Conservation (phyloP, 1,139 yeast genomes). For the Arxiozyma slooffiae region DNA sequence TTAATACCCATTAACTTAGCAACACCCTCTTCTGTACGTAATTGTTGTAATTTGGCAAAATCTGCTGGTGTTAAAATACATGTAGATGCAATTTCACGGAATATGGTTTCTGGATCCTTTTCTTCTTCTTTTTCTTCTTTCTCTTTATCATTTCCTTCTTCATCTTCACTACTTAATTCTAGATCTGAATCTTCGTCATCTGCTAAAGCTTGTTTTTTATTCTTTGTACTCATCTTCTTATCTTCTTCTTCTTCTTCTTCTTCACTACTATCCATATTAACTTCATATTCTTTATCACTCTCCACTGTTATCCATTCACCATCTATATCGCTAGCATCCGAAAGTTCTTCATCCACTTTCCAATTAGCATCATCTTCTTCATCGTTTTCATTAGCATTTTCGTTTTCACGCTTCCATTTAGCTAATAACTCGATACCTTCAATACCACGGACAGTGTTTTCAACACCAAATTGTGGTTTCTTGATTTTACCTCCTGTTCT, state of each 20-base stretch:
- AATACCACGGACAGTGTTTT: conserved; percentile 54
- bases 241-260: conserved; percentile 38
- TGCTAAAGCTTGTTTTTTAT: not conserved
- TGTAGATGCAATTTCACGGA: conserved; percentile 56
- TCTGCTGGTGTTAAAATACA: conserved; percentile 93
- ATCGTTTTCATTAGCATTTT: conserved; percentile 49
- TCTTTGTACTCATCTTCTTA: conserved; percentile 12
- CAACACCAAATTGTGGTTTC: conserved; percentile 65
- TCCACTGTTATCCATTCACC: conserved; percentile 50
- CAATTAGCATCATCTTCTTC: conserved; percentile 55
- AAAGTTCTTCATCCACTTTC: conserved; percentile 44
- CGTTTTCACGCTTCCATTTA: conserved; percentile 51
- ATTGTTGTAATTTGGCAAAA: conserved; percentile 86
- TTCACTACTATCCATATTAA: conserved; percentile 38
- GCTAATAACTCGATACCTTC: conserved; percentile 87
- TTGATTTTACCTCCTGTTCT: conserved; percentile 27
- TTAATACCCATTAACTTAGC: conserved; percentile 61
- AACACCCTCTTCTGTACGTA: conserved; percentile 73
- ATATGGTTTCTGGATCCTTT: conserved; percentile 37
- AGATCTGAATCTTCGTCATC: conserved; percentile 36
- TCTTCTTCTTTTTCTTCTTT: conserved; percentile 15
- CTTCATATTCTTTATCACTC: conserved; percentile 45
- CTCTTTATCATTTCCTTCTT: conserved; percentile 17
- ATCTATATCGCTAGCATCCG: conserved; percentile 35
- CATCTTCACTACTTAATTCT: conserved; percentile 27